Evolutionary conservation across 2,329 filamentous ascomycete genomes (phyloP).

Genomic region (Coniochaeta pulveracea): DNA sequence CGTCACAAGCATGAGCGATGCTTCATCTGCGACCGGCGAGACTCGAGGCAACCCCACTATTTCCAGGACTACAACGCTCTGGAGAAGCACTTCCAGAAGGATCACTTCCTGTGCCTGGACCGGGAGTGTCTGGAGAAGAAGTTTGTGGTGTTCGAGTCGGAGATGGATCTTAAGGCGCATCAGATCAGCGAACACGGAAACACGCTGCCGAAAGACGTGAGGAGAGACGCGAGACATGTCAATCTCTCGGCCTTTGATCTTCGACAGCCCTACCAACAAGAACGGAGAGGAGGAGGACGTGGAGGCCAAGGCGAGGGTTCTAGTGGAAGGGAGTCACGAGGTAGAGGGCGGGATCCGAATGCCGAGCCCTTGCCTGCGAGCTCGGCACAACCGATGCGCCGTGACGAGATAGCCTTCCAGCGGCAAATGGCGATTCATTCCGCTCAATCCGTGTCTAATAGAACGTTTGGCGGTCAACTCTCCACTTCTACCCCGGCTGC

Average conservation of each 20-base stretch:
- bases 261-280: constrained; percentile 58
- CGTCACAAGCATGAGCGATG: constrained; percentile 90
- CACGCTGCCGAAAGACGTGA: constrained; percentile 68
- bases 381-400: constrained; percentile 66
- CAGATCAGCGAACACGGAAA: constrained; percentile 75
- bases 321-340: constrained; percentile 27
- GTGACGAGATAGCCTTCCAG: constrained; percentile 87
- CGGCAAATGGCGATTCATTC: constrained; percentile 85
- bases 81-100: constrained; percentile 75
- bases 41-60: constrained; percentile 70
- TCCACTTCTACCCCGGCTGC: constrained; percentile 33
- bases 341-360: constrained; percentile 77
- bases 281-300: constrained; percentile 33
- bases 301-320: constrained; percentile 19
- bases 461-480: constrained; percentile 78
- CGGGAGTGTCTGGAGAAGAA: constrained; percentile 91
- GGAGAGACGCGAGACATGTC: constrained; percentile 73
- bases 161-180: constrained; percentile 91
- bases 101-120: constrained; percentile 79
- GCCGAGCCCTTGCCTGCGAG: constrained; percentile 66
- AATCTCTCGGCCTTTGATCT: constrained; percentile 82
- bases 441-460: constrained; percentile 65
- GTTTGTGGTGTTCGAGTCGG: constrained; percentile 90
- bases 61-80: constrained; percentile 81
- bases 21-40: constrained; percentile 75